Percentiles rank a stretch among this genome's conserved stretches.
These are phyloP conservation scores for Boeremia lycopersici DNA, from an alignment of 2,329 filamentous ascomycete species.

Conservation along the genomic window DNA sequence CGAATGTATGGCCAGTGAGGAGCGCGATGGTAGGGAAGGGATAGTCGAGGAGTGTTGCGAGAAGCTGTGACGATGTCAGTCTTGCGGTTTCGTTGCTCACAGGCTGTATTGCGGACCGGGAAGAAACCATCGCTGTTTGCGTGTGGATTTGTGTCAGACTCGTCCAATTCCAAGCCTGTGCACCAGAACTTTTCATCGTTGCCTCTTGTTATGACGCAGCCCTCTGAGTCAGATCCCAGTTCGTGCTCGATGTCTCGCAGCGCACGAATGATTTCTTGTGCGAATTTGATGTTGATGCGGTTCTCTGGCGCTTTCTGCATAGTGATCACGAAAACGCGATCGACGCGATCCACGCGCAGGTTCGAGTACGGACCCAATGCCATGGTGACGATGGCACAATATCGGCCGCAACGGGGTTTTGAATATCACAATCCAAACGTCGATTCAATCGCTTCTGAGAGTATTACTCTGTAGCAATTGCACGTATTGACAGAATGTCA, in stretches of 20 bases:
- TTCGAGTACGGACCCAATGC: constrained; percentile 46
- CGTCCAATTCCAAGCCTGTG: constrained; percentile 57
- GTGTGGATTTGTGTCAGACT: constrained; percentile 56
- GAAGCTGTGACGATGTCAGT: constrained; percentile 32
- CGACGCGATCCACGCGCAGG: constrained; percentile 54
- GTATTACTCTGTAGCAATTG: not conserved
- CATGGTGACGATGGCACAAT: constrained; percentile 22
- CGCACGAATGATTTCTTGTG: constrained; percentile 60
- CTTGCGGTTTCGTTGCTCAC: not conserved
- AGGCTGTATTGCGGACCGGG: constrained; percentile 41
- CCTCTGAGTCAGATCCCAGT: constrained; percentile 55
- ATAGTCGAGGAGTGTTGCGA: constrained; percentile 57
- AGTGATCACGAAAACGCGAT: constrained; percentile 59
- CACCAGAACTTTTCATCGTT: constrained; percentile 60
- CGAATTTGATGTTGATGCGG: constrained; percentile 56
- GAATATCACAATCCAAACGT: too few species aligned
- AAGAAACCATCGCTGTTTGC: constrained; percentile 65
- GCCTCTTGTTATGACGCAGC: constrained; percentile 60
- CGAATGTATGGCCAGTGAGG: constrained; percentile 58
- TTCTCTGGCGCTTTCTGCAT: constrained; percentile 63
- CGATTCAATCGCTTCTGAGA: not conserved
- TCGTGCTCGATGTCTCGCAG: constrained; percentile 55
- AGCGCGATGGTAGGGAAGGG: constrained; percentile 57
- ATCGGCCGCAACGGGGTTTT: too few species aligned
- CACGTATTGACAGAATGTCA: not conserved